A percentile compares a stretch with the other conserved stretches of the same genome.
Conservation (phyloP, 2,329 filamentous ascomycete species). For the Trichoderma hamatum region DNA sequence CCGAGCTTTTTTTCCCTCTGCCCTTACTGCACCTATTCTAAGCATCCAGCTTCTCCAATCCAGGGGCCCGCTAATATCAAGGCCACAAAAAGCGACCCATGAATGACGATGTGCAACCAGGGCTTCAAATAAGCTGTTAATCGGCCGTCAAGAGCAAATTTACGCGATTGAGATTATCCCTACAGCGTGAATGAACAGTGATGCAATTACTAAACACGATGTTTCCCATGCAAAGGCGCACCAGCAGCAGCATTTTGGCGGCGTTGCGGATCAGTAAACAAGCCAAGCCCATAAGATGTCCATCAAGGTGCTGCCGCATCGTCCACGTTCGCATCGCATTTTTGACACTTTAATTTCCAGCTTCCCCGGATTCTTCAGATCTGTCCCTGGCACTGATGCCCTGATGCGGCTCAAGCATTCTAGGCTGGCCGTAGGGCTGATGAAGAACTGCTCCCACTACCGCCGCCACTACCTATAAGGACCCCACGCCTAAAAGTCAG, state of each 20-base stretch:
- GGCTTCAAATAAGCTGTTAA: slow-evolving; percentile 8
- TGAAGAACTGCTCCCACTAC: slow-evolving; percentile 22
- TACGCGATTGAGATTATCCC: not conserved
- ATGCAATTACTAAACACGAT: not conserved
- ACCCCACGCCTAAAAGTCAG: slow-evolving; percentile 22
- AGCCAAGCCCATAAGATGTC: not conserved
- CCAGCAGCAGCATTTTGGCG: not conserved
- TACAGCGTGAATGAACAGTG: not conserved
- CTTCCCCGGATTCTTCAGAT: slow-evolving; percentile 25
- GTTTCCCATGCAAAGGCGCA: not conserved
- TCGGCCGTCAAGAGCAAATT: not conserved
- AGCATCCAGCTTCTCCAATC: slow-evolving; percentile 2
- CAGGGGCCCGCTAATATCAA: slow-evolving; percentile 20
- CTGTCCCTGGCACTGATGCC: slow-evolving; percentile 23
- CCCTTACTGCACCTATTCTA: not conserved
- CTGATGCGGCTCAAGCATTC: slow-evolving; percentile 27
- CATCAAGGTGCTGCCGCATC: not conserved
- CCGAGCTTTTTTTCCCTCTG: slow-evolving; percentile 16
- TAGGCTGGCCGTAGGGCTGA: slow-evolving; percentile 28
- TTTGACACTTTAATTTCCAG: slow-evolving; percentile 12
- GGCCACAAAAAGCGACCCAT: slow-evolving; percentile 22
- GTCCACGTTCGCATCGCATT: not conserved
- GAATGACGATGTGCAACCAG: slow-evolving; percentile 26
- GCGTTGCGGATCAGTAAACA: not conserved
- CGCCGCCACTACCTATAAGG: not conserved